Evolutionary conservation across 2,329 filamentous ascomycete genomes (phyloP), one percentile per base, ranked within the genome.

Genomic region (Bimuria novae-zelandiae): DNA sequence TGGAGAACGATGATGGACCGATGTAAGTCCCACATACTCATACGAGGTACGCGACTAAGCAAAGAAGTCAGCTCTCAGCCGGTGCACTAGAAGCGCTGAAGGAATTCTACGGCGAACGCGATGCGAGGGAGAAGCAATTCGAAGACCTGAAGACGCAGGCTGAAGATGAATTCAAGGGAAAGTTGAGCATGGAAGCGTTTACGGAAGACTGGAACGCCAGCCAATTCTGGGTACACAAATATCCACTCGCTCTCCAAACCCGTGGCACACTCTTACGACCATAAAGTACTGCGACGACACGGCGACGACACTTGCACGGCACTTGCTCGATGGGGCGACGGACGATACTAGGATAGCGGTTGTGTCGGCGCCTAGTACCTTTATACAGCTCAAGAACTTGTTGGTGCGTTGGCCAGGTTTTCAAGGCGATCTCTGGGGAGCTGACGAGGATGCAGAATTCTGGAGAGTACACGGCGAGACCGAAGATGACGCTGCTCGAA

Each of bases 201-300:
- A 79, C 80, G 1, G 90, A 93, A 73, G 87, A 93, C 72, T 94
- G 90, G 90, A 90, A 92, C 67, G 83, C 88, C 65, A 88, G 84
- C 56, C 89, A 93, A 74, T 94, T 94, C 67, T 94, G 90, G 89
- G 86, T 89, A 78, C 33, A 79, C 19, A 12, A n/a, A n/a, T n/a
- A n/a, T n/a, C n/a, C n/a, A n/a, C n/a, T n/a, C n/a, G n/a, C n/a
- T n/a, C n/a, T n/a, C n/a, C n/a, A n/a, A n/a, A n/a, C n/a, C n/a
- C n/a, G n/a, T n/a, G n/a, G n/a, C n/a, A n/a, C n/a, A n/a, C n/a
- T n/a, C n/a, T n/a, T n/a, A n/a, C n/a, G n/a, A n/a, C n/a, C 10
- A 27, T 27, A 10, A 5, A 88, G 86, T 91, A 90, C 69, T 85
- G 84, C 7, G 86, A 92, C 48, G 83, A 86, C 59, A 92, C 89